Percentiles rank a stretch among this genome's conserved stretches.
phyloP scores from a whole-genome alignment of 176 grass and related monocot species.

The Chrysopogon serrulatus region DNA sequence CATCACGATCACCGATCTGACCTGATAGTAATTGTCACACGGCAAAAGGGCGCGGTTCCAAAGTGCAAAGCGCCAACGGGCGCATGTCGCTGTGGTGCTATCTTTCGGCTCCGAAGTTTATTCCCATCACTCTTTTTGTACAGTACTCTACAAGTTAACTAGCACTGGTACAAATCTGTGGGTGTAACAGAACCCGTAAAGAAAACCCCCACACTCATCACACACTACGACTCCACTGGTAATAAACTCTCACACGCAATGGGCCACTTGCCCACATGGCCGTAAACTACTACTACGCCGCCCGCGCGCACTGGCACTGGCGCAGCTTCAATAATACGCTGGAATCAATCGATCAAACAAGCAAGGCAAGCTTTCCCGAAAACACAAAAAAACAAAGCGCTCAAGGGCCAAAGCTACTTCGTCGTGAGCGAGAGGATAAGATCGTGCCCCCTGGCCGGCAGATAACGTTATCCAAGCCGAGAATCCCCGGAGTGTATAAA shows the following conservation, averaged over 20 bases:
- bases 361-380: background rate
- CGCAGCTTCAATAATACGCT: background rate
- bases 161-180: background rate
- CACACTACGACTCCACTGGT: background rate
- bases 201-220: background rate
- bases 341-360: background rate
- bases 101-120: background rate
- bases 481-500: conserved; percentile 2
- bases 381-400: conserved; percentile 2
- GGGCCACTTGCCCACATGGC: background rate
- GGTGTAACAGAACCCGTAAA: background rate
- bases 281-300: background rate
- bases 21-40: background rate
- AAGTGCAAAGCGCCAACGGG: background rate
- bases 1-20: background rate
- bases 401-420: background rate
- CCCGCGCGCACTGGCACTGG: background rate
- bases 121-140: background rate
- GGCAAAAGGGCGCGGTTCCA: background rate
- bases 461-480: conserved; percentile 26
- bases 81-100: background rate
- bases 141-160: background rate
- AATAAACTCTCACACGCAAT: background rate
- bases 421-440: conserved; percentile 19
- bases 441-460: background rate